Base-by-base conservation (phyloP, 2,329 filamentous ascomycete genomes). In the Hypoxylon sp. region DNA sequence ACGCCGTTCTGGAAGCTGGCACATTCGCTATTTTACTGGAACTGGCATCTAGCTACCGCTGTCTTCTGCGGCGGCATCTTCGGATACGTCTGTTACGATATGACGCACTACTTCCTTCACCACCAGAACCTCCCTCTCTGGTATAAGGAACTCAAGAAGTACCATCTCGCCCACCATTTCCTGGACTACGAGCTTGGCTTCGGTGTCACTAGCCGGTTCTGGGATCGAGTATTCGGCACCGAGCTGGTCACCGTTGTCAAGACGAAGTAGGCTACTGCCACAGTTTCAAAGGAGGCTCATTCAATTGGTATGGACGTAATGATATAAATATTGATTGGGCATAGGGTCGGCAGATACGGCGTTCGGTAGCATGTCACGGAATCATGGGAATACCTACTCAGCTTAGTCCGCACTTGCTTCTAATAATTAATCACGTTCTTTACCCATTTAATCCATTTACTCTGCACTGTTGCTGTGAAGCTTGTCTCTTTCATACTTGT, bases 31-130 rank as follows among this genome's bases (percentile, higher is more conserved):
- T 93, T 99, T 78, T 91, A 82, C 78, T 94, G 90, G 81, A 88
- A 95, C 79, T 98, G 94, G 94, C 86, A 92, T 78, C 87, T 90
- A 8, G 96, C 89, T 4, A 87, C 90, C 0, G 88, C 90, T 21
- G 90, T 93, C 3, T 99, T 87, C 83, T 95, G 90, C 74, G 96
- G 96, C 52, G 96, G 94, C 67, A 90, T 99, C 69, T 97, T 97
- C 74, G 96, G 96, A 61, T 99, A 99, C 78, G 87, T 97, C 68
- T 94, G 91, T 84, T 99, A 99, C 82, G 96, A 99, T 78, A 76
- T 97, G 83, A 99, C 96, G 1, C 96, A 99, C 80, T 99, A 98
- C 85, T 99, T 99, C 86, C 87, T 99, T 39, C 96, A 99, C 79
- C 96, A 99, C 82, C 88, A 91, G 81, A 96, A 93, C 74, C 88